Evolutionary conservation across 169 alveolate species (phyloP), one percentile per base, ranked within the genome.

Genomic region (Babesia gibsoni): DNA sequence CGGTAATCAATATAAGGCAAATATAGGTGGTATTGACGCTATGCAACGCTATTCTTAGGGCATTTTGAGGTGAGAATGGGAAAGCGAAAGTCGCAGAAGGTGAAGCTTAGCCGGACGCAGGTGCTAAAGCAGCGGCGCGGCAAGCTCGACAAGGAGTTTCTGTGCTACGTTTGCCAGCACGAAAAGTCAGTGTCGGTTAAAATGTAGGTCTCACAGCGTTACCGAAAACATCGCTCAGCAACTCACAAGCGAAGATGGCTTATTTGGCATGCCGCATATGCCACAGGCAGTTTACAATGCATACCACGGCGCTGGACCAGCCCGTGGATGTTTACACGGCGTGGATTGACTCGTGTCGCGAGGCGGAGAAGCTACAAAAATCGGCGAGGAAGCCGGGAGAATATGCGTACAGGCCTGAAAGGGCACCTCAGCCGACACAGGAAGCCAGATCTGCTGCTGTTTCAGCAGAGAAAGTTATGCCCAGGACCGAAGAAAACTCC

Each of bases 91-190:
- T 66, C 85, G n/a, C 64, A 75, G 50, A 75, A 63, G 64, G 70
- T 67, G 33, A 58, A 75, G 61, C 57, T 53, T 33, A 61, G 79
- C 73, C 68, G 70, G 57, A 27, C 85, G 0, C 67, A 72, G 12
- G 33, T 75, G 27, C 50, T 52, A 50, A 53, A 61, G 37, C 67
- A 69, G 52, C 64, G 81, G 16, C 52, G 82, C n/a, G 81, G 81
- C 63, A 96, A 95, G 66, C 82, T 94, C 22, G 98, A 93, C 49
- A 94, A 90, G 46, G 97, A 94, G 58, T 96, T 96, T 67, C 93
- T 94, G 49, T 96, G 99, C 65, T 98, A 97, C 67, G 92, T 83
- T 77, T 96, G 99, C 88, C 95, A 94, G 70, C 95, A 95, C 69
- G 91, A 83, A 32, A 89, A 90, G 57, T 88, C 98, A 23, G 96